A percentile compares a stretch with the other conserved stretches of the same genome.
Evolutionary conservation across 176 grass and related monocot species (phyloP).

Genomic region (Eragrostis nindensis): DNA sequence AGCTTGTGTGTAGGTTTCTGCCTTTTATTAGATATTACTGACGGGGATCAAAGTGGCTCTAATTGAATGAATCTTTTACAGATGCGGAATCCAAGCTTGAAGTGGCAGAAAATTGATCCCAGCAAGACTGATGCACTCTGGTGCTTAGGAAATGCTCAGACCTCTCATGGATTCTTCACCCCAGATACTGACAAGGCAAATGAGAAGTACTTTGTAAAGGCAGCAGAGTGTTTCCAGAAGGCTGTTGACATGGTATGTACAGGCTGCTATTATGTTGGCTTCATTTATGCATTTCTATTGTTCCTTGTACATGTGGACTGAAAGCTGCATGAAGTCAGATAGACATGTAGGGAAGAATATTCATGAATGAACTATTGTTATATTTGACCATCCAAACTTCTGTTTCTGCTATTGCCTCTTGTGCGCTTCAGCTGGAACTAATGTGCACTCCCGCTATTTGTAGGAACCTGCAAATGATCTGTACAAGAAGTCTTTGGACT

Average conservation of each 20-base stretch:
- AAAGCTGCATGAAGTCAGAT: background rate
- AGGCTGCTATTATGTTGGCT: background rate
- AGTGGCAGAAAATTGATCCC: constrained; percentile 60
- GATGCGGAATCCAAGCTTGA: constrained; percentile 72
- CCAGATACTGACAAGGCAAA: constrained; percentile 55
- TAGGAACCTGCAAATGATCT: constrained; percentile 76
- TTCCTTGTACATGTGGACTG: background rate
- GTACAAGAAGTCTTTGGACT: constrained; percentile 69
- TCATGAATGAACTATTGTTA: no score
- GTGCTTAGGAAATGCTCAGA: constrained; percentile 86
- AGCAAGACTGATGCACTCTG: constrained; percentile 69
- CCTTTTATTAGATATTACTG: no score
- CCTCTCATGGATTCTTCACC: constrained; percentile 73
- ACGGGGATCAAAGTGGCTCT: no score
- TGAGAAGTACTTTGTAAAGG: constrained; percentile 60
- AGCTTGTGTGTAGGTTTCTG: no score
- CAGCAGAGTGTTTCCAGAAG: constrained; percentile 62
- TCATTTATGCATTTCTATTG: background rate
- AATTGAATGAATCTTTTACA: background rate
- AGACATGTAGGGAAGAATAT: no score
- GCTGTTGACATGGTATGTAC: constrained; percentile 66
- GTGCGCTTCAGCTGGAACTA: constrained; percentile 8
- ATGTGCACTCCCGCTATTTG: constrained; percentile 19
- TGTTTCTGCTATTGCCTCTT: background rate
- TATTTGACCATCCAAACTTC: background rate